phyloP scores from a whole-genome alignment of 2,329 filamentous ascomycete genomes.

The Daldinia sp. region DNA sequence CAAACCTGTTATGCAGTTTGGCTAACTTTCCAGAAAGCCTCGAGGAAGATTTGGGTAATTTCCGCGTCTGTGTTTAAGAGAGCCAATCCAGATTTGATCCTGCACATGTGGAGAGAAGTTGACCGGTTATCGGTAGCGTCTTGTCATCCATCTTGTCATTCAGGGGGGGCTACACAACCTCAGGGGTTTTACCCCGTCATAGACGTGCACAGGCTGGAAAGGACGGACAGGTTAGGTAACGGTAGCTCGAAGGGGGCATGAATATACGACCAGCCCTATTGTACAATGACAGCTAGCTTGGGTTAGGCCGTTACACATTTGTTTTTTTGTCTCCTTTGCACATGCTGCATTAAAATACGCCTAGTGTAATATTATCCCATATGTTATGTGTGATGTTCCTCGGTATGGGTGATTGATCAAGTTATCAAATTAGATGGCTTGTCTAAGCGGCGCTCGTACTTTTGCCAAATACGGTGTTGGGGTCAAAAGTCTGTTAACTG shows the following conservation, averaged over 20 bases:
- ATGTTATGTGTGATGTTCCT: conserved; percentile 12
- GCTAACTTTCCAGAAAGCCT: conserved; percentile 36
- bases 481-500: conserved; percentile 12
- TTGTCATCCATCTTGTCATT: conserved; percentile 7
- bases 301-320: not conserved
- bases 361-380: not conserved
- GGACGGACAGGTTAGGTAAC: too few species aligned
- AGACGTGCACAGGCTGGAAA: not conserved
- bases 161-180: conserved; percentile 10
- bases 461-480: conserved; percentile 34
- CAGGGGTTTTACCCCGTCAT: conserved; percentile 25
- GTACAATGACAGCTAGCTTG: conserved; percentile 4
- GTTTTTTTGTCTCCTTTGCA: not conserved
- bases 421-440: conserved; percentile 31
- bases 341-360: not conserved
- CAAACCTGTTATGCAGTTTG: conserved; percentile 15
- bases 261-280: conserved; percentile 17
- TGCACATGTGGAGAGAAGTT: conserved; percentile 17
- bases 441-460: conserved; percentile 31
- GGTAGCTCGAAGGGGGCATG: conserved; percentile 18
- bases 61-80: conserved; percentile 21
- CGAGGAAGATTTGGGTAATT: conserved; percentile 32
- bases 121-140: conserved; percentile 22
- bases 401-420: conserved; percentile 5
- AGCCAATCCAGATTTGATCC: conserved; percentile 39